Conservation (phyloP, 768 basidiomycete genomes). For the Rubroboletus satanas region DNA sequence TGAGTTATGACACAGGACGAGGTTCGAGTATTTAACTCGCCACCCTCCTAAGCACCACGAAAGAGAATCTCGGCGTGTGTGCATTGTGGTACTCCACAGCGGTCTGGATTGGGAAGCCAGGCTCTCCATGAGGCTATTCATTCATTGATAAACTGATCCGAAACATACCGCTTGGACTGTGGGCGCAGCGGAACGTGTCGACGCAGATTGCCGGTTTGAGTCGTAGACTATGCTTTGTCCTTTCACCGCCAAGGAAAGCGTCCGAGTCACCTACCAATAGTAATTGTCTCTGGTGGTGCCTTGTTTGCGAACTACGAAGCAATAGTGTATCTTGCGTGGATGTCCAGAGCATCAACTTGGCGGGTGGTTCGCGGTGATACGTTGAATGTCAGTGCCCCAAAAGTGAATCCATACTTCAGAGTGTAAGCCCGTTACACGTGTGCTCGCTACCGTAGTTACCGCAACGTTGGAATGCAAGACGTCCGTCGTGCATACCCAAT, state of each 20-base stretch:
- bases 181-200: slow-evolving; percentile 6
- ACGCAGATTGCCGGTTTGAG: slow-evolving; percentile 14
- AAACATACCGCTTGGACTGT: slow-evolving; percentile 1
- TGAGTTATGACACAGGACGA: not conserved
- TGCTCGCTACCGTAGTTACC: not conserved
- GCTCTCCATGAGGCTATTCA: slow-evolving; percentile 16
- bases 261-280: not conserved
- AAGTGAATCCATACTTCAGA: not conserved
- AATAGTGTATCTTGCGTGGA: not conserved
- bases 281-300: no score
- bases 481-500: not conserved
- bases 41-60: slow-evolving; percentile 3
- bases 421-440: not conserved
- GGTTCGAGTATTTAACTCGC: slow-evolving; percentile 25
- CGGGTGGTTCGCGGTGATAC: slow-evolving; percentile 8
- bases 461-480: not conserved
- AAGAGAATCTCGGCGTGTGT: slow-evolving; percentile 6
- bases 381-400: slow-evolving; percentile 1
- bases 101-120: slow-evolving; percentile 13
- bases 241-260: not conserved
- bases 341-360: not conserved
- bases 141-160: slow-evolving; percentile 11
- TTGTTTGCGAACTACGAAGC: no score
- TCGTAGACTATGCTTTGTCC: slow-evolving; percentile 2
- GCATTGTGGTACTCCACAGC: slow-evolving; percentile 23